Evolutionary conservation across 1,284 basidiomycete genomes (phyloP).

Genomic region (Retiboletus fuscus): DNA sequence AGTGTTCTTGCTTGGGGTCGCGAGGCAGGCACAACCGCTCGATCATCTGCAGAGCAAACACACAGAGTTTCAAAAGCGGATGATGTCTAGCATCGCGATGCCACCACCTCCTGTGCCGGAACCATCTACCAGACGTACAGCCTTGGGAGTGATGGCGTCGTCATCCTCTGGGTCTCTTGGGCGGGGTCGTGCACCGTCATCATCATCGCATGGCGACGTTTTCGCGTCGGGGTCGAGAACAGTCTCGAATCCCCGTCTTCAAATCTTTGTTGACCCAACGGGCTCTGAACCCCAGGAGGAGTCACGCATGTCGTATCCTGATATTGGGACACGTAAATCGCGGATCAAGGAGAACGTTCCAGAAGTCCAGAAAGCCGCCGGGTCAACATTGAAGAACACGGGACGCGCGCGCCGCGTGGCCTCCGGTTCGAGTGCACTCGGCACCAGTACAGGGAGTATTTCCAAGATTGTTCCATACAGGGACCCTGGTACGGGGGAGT

Average conservation of each 20-base stretch:
- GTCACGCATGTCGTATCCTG: conserved; percentile 67
- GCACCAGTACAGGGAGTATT: conserved; percentile 25
- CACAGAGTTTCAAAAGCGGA: conserved; percentile 85
- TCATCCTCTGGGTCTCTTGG: conserved; percentile 42
- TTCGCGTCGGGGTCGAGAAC: conserved; percentile 42
- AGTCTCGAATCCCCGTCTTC: conserved; percentile 67
- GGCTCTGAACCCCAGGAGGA: conserved; percentile 60
- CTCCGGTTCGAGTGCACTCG: conserved; percentile 54
- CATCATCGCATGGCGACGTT: conserved; percentile 43
- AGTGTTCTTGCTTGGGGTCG: conserved; percentile 88
- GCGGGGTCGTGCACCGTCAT: conserved; percentile 38
- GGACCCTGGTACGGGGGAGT: conserved; percentile 56
- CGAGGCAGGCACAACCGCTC: conserved; percentile 78
- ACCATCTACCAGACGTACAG: conserved; percentile 49
- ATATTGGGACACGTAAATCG: conserved; percentile 78
- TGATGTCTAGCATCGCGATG: conserved; percentile 65
- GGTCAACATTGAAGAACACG: conserved; percentile 71
- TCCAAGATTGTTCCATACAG: conserved; percentile 68
- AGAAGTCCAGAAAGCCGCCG: conserved; percentile 72
- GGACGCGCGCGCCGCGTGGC: conserved; percentile 65
- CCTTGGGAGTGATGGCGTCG: conserved; percentile 51
- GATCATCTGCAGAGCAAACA: conserved; percentile 82
- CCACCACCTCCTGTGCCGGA: conserved; percentile 50
- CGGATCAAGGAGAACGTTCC: conserved; percentile 81
- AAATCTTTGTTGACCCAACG: conserved; percentile 76